Evolutionary conservation across 805 yeast genomes (phyloP).

Genomic region (Nakazawaea sp.): DNA sequence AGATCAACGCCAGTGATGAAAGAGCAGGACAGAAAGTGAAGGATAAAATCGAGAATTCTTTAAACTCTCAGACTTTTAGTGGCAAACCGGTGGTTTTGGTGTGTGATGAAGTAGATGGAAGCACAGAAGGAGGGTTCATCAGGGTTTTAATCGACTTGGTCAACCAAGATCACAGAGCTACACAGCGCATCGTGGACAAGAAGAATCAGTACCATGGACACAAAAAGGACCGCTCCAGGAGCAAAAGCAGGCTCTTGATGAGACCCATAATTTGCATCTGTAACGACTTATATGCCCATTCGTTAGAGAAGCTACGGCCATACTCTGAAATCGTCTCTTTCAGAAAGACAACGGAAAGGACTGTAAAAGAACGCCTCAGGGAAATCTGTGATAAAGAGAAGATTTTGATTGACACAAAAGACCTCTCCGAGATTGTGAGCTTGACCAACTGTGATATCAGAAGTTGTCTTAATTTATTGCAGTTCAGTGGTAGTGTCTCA

Average conservation of each 20-base stretch:
- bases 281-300: slow-evolving; percentile 74
- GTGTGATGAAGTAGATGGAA: slow-evolving; percentile 88
- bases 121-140: slow-evolving; percentile 59
- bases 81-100: slow-evolving; percentile 77
- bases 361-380: slow-evolving; percentile 38
- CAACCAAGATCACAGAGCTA: slow-evolving; percentile 48
- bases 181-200: slow-evolving; percentile 23
- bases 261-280: slow-evolving; percentile 92
- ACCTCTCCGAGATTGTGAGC: slow-evolving; percentile 59
- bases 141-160: slow-evolving; percentile 50
- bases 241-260: slow-evolving; percentile 37
- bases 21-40: slow-evolving; percentile 52
- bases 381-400: slow-evolving; percentile 52
- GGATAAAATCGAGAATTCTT: slow-evolving; percentile 53
- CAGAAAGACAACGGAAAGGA: slow-evolving; percentile 45
- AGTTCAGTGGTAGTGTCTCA: slow-evolving; percentile 40
- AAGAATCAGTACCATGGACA: slow-evolving; percentile 18
- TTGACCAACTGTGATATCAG: slow-evolving; percentile 78
- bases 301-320: slow-evolving; percentile 69
- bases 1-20: slow-evolving; percentile 82
- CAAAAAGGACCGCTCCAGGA: slow-evolving; percentile 23
- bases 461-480: slow-evolving; percentile 77
- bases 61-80: slow-evolving; percentile 57
- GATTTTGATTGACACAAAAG: slow-evolving; percentile 37
- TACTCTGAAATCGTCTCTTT: slow-evolving; percentile 67